These are phyloP conservation scores for Talaromyces sp. DNA, from an alignment of 2,329 filamentous ascomycete genomes.

Conservation along the genomic window DNA sequence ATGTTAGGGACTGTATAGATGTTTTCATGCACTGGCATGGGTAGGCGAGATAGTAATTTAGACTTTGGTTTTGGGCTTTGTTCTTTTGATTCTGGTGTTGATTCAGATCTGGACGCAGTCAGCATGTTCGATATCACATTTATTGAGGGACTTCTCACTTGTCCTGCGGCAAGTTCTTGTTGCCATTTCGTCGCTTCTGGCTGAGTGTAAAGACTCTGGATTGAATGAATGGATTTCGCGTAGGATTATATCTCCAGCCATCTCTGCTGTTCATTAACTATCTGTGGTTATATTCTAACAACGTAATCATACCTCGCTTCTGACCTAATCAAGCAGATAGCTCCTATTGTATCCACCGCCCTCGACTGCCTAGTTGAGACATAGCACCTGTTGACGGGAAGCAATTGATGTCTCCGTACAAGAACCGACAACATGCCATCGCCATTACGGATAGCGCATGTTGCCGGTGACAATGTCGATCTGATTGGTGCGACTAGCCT, in stretches of 20 bases:
- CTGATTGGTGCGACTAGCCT: not conserved
- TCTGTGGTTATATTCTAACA: not conserved
- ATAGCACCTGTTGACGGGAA: not conserved
- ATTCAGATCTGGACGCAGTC: not conserved
- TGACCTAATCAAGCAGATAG: not conserved
- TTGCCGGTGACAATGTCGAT: not conserved
- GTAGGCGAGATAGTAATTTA: constrained; percentile 32
- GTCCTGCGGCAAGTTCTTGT: not conserved
- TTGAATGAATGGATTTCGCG: not conserved
- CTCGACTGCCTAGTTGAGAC: not conserved
- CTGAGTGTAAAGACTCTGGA: not conserved
- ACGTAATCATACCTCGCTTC: not conserved
- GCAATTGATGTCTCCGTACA: not conserved
- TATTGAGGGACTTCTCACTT: not conserved
- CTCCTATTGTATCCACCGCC: not conserved
- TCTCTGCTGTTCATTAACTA: not conserved
- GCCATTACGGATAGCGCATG: not conserved
- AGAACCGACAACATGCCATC: constrained; percentile 2
- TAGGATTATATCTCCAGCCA: not conserved
- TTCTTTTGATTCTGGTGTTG: not conserved
- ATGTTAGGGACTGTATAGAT: constrained; percentile 97
- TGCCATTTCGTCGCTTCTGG: constrained; percentile 10
- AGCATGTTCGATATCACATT: not conserved
- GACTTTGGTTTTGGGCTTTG: constrained; percentile 21
- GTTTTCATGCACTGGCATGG: constrained; percentile 64